Percentiles rank a stretch among this genome's conserved stretches.
Conservation (phyloP, 2,329 filamentous ascomycete genomes). For the Microcera coccophila region DNA sequence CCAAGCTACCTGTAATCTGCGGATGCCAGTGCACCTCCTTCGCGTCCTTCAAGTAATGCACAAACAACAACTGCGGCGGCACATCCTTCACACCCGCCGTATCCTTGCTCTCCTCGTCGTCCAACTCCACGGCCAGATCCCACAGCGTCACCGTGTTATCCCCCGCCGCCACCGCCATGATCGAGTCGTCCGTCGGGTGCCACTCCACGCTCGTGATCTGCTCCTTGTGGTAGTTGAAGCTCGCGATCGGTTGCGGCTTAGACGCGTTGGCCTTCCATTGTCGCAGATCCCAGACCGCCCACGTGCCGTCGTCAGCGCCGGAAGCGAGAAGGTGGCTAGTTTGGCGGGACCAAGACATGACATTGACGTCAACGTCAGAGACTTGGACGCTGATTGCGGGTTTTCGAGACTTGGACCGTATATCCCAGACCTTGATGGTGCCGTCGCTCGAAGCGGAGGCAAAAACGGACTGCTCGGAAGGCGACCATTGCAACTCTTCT, state of each 20-base stretch:
- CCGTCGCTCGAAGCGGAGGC: constrained; percentile 91
- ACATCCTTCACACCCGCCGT: constrained; percentile 84
- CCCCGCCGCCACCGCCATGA: constrained; percentile 84
- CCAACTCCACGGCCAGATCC: constrained; percentile 94
- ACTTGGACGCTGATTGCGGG: constrained; percentile 85
- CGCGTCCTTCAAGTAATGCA: constrained; percentile 91
- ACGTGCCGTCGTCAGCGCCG: constrained; percentile 87
- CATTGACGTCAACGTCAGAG: constrained; percentile 85
- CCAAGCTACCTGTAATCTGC: constrained; percentile 84
- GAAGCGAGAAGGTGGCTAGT: constrained; percentile 87
- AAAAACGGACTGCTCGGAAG: constrained; percentile 88
- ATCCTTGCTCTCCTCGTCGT: constrained; percentile 93
- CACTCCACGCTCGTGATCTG: constrained; percentile 95
- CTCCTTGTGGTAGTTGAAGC: constrained; percentile 92
- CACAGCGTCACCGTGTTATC: constrained; percentile 94
- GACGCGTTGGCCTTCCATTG: constrained; percentile 73
- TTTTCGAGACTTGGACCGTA: constrained; percentile 82
- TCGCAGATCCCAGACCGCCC: constrained; percentile 93
- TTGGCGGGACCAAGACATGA: constrained; percentile 89
- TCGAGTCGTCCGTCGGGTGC: constrained; percentile 96
- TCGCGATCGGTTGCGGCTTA: constrained; percentile 77
- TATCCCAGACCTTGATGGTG: constrained; percentile 93
- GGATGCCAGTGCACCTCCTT: constrained; percentile 98
- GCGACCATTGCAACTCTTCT: constrained; percentile 96
- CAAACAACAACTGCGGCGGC: constrained; percentile 89